Evolutionary conservation across 257 asterid genomes (phyloP).

Genomic region (Plectranthus barbatus): DNA sequence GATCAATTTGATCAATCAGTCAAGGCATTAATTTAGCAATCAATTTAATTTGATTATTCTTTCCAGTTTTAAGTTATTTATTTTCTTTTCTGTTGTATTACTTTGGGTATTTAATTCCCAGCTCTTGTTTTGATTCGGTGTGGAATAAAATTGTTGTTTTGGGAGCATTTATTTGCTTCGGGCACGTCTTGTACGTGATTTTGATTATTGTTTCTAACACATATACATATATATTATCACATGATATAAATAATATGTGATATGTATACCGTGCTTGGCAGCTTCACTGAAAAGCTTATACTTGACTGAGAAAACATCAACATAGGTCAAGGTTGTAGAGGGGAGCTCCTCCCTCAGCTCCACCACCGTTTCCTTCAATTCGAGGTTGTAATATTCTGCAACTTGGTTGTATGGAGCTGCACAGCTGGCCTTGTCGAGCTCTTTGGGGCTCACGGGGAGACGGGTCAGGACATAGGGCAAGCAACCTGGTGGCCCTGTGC

Average conservation of each 20-base stretch:
- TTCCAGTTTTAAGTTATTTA: too few species aligned
- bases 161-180: too few species aligned
- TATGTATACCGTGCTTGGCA: conserved; percentile 46
- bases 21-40: too few species aligned
- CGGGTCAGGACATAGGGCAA: conserved; percentile 58
- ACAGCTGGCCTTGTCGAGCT: conserved; percentile 61
- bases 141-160: too few species aligned
- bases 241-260: too few species aligned
- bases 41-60: too few species aligned
- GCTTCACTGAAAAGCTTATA: conserved; percentile 65
- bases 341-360: conserved; percentile 52
- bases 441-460: conserved; percentile 29
- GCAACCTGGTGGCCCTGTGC: conserved; percentile 90
- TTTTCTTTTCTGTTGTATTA: too few species aligned
- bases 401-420: conserved; percentile 56
- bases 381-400: conserved; percentile 51
- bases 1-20: too few species aligned
- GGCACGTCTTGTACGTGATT: too few species aligned
- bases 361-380: conserved; percentile 40
- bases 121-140: too few species aligned
- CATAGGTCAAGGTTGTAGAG: conserved; percentile 61
- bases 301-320: conserved; percentile 68
- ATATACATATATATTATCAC: neutral
- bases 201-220: too few species aligned
- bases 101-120: too few species aligned